Percentiles rank a stretch among this genome's conserved stretches.
Conservation (phyloP, 2,329 filamentous ascomycete genomes). For the Coniella lustricola region DNA sequence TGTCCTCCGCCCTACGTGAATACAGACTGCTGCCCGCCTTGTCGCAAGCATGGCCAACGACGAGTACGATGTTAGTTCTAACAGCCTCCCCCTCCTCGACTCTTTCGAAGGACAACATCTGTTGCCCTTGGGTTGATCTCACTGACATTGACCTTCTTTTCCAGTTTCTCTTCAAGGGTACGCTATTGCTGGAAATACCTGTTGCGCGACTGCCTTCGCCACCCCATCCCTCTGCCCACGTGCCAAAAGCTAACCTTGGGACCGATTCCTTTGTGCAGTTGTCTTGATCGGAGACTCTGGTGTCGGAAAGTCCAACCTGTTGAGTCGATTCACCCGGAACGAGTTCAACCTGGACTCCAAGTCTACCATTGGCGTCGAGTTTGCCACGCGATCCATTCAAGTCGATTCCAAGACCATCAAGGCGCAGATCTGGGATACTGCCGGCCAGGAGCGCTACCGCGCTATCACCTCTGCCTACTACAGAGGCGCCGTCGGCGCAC, state of each 20-base stretch:
- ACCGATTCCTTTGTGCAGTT: slow-evolving; percentile 46
- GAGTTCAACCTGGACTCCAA: slow-evolving; percentile 99
- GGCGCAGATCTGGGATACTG: slow-evolving; percentile 99
- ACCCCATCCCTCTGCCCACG: slow-evolving; percentile 23
- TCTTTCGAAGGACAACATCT: slow-evolving; percentile 21
- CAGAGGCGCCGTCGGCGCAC: slow-evolving; percentile 89
- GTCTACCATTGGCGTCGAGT: slow-evolving; percentile 99
- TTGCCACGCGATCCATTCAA: slow-evolving; percentile 96
- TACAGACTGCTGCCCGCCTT: slow-evolving; percentile 6
- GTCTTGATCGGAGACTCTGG: slow-evolving; percentile 99
- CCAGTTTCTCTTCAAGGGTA: slow-evolving; percentile 99
- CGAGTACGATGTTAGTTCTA: slow-evolving; percentile 89
- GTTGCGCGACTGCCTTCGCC: slow-evolving; percentile 14
- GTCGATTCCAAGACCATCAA: slow-evolving; percentile 99
- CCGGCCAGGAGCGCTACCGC: slow-evolving; percentile 96
- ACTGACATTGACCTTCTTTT: slow-evolving; percentile 24
- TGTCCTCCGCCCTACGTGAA: slow-evolving; percentile 18
- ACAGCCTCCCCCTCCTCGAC: slow-evolving; percentile 19
- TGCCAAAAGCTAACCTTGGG: slow-evolving; percentile 24
- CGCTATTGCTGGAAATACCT: slow-evolving; percentile 16
- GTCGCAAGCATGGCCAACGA: slow-evolving; percentile 86
- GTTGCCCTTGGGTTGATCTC: slow-evolving; percentile 16
- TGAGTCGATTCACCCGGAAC: slow-evolving; percentile 98
- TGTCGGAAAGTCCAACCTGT: slow-evolving; percentile 98
- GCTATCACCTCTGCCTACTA: slow-evolving; percentile 99